Percentiles rank a stretch among this genome's conserved stretches.
phyloP scores from a whole-genome alignment of 129 eudicot genomes.

The Centaurea solstitialis region DNA sequence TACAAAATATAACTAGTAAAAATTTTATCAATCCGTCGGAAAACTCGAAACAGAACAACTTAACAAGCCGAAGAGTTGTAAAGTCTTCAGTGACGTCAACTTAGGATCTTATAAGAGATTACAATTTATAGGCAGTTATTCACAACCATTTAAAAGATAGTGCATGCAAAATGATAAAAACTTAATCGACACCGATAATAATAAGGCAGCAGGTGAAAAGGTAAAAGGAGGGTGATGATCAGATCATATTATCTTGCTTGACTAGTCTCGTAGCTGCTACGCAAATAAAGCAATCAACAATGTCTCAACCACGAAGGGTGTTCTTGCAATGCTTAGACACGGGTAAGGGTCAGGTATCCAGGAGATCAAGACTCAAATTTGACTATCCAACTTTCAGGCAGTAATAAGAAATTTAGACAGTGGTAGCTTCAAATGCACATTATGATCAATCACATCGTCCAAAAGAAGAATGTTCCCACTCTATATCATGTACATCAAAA shows the following conservation, averaged over 20 bases:
- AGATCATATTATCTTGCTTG: background rate
- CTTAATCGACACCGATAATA: background rate
- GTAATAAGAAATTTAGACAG: slow-evolving; percentile 4
- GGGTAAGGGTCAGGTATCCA: background rate
- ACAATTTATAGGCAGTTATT: background rate
- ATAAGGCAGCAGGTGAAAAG: background rate
- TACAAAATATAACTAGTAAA: background rate
- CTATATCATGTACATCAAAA: background rate
- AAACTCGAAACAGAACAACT: background rate
- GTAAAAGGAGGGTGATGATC: background rate
- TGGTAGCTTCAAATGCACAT: background rate
- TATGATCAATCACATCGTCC: background rate
- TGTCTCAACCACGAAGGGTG: background rate
- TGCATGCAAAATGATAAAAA: background rate
- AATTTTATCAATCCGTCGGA: background rate
- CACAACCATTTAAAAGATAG: background rate
- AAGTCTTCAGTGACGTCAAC: background rate
- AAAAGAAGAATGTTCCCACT: background rate
- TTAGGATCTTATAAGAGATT: background rate
- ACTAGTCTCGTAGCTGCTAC: background rate
- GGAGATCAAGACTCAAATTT: background rate
- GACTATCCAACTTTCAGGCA: background rate
- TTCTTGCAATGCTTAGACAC: background rate
- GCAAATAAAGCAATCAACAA: background rate
- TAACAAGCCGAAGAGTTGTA: slow-evolving; percentile 2